Evolutionary conservation across 2,329 filamentous ascomycete species (phyloP), one percentile per base, ranked within the genome.

Genomic region (Colletotrichum sp.): DNA sequence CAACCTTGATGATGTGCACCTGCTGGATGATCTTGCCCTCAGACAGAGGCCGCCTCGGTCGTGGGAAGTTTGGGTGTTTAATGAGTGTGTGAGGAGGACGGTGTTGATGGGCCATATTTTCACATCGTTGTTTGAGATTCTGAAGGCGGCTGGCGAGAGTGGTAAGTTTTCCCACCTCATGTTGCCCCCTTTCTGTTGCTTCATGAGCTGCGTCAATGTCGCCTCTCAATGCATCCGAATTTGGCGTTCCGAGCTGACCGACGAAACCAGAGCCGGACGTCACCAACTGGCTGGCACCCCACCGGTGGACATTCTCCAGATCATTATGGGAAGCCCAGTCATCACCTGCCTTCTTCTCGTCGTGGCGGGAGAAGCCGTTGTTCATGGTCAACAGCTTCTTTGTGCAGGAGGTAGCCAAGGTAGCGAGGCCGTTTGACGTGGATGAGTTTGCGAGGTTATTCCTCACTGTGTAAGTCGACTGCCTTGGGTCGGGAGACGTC

Each of bases 11-110:
- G 79, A 79, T 22, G 75, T 79, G 61, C 79, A 67, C 75, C 76
- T 58, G 12, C 70, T 83, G 60, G 77, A 81, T 4, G 69, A 76
- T 25, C 66, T 75, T 6, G 77, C 73, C 62, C 72, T 81, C 39
- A 80, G 82, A 36, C 82, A 84, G 4, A 80, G 79, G 30, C 82
- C 84, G 27, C 86, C 87, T 1, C 80, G 83, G 67, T 85, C 80
- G 30, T 88, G 87, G 87, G 86, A 88, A 81, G 85, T 81, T 80
- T 88, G 87, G 87, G 73, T 88, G 12, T 82, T 88, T 16, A 79
- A 85, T 6, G 87, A 88, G 79, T 86, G 84, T 72, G 79, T 83
- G 8, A 82, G 87, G 18, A 82, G 86, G 52, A 87, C 85, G 1
- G 78, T 82, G 15, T 75, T 87, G 71, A 82, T 84, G 73, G 77